phyloP scores from a whole-genome alignment of 1,139 yeast genomes.

The Geotrichum armillariae region DNA sequence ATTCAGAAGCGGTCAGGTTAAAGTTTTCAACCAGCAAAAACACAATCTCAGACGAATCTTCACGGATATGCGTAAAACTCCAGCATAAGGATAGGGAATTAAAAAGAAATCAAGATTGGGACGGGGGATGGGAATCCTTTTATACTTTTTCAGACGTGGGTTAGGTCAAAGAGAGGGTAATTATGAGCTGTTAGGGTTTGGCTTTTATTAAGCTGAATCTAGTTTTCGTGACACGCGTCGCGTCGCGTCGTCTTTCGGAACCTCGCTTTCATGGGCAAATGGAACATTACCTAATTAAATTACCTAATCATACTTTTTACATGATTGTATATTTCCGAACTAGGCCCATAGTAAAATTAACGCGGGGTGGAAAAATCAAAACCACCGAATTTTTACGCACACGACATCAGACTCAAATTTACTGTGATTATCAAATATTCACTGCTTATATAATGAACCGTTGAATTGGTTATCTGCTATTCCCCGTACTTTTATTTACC shows the following conservation, averaged over 20 bases:
- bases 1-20: slow-evolving; percentile 96
- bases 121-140: slow-evolving; percentile 12
- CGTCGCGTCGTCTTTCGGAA: too few species aligned
- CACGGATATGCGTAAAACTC: slow-evolving; percentile 99
- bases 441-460: too few species aligned
- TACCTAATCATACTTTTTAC: too few species aligned
- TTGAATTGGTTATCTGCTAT: too few species aligned
- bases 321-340: too few species aligned
- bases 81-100: slow-evolving; percentile 95
- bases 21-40: slow-evolving; percentile 99
- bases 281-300: too few species aligned
- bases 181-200: neutral
- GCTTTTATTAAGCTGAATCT: too few species aligned
- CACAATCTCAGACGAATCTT: slow-evolving; percentile 99
- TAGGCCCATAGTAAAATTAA: too few species aligned
- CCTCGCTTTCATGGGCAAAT: too few species aligned
- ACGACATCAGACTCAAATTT: neutral
- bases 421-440: neutral
- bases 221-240: too few species aligned
- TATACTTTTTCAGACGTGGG: slow-evolving; percentile 3
- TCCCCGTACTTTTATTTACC: slow-evolving; percentile 5
- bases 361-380: too few species aligned
- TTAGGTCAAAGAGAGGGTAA: neutral
- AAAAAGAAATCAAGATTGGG: slow-evolving; percentile 35
- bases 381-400: too few species aligned